These are phyloP conservation scores for Colletotrichum somersetense DNA, from an alignment of 2,329 filamentous ascomycete species.

Conservation along the genomic window DNA sequence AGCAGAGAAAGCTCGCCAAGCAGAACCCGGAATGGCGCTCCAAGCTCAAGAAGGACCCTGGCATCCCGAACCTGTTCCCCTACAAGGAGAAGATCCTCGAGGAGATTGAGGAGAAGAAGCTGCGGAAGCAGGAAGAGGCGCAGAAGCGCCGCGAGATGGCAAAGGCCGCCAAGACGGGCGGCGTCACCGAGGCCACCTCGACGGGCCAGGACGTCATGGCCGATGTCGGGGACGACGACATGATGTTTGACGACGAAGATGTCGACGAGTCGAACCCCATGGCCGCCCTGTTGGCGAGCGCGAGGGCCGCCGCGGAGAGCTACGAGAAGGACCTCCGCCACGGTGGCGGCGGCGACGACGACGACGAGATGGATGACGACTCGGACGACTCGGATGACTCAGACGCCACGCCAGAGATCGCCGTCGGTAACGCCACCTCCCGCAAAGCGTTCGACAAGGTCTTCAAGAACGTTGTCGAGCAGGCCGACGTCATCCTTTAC, in stretches of 20 bases:
- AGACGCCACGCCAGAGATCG: conserved; percentile 66
- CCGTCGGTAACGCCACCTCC: conserved; percentile 71
- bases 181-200: conserved; percentile 47
- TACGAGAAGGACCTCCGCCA: conserved; percentile 76
- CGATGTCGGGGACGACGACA: conserved; percentile 61
- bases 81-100: conserved; percentile 96
- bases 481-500: conserved; percentile 91
- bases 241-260: conserved; percentile 66
- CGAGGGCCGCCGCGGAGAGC: conserved; percentile 79
- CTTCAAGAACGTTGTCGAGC: conserved; percentile 92
- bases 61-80: conserved; percentile 96
- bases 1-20: conserved; percentile 88
- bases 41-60: conserved; percentile 96
- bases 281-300: conserved; percentile 90
- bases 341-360: conserved; percentile 57
- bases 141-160: conserved; percentile 78
- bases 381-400: conserved; percentile 63
- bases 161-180: conserved; percentile 72
- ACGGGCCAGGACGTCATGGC: conserved; percentile 60
- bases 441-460: conserved; percentile 94
- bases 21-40: conserved; percentile 98
- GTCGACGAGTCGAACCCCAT: conserved; percentile 85
- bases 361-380: conserved; percentile 60
- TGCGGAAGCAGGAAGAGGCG: conserved; percentile 84
- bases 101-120: conserved; percentile 91